phyloP scores from a whole-genome alignment of 2,329 filamentous ascomycete species.

The Cryphonectria japonica region DNA sequence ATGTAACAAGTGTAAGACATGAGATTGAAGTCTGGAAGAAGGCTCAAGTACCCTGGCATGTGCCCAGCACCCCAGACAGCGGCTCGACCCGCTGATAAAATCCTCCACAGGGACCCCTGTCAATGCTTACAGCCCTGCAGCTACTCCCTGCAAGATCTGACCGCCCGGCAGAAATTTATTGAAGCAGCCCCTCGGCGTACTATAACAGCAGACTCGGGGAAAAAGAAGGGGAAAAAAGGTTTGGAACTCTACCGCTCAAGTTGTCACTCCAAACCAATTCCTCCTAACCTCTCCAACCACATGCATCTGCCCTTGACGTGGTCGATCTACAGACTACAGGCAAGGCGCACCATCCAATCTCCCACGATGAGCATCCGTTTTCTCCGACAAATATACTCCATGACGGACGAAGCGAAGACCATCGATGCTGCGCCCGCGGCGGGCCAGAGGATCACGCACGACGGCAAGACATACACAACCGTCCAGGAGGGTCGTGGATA shows the following conservation, averaged over 20 bases:
- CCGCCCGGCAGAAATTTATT: slow-evolving; percentile 26
- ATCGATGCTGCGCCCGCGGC: slow-evolving; percentile 36
- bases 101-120: background rate
- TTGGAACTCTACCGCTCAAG: slow-evolving; percentile 2
- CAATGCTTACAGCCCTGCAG: background rate
- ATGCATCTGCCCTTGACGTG: slow-evolving; percentile 21
- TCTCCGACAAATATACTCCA: slow-evolving; percentile 25
- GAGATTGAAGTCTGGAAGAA: background rate
- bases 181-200: background rate
- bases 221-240: background rate
- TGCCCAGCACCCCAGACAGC: slow-evolving; percentile 10
- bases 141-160: slow-evolving; percentile 1
- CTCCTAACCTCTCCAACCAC: background rate
- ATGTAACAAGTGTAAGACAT: background rate
- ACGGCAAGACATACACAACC: slow-evolving; percentile 55
- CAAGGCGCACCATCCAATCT: slow-evolving; percentile 8
- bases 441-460: slow-evolving; percentile 41
- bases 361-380: background rate
- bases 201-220: background rate
- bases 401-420: slow-evolving; percentile 32
- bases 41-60: background rate
- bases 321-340: slow-evolving; percentile 8
- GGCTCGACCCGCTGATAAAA: slow-evolving; percentile 8
- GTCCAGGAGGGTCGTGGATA: slow-evolving; percentile 61
- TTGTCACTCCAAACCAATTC: background rate